A percentile compares a stretch with the other conserved stretches of the same genome.
Evolutionary conservation across 1,284 basidiomycete species (phyloP).

Genomic region (Irpex sp.): DNA sequence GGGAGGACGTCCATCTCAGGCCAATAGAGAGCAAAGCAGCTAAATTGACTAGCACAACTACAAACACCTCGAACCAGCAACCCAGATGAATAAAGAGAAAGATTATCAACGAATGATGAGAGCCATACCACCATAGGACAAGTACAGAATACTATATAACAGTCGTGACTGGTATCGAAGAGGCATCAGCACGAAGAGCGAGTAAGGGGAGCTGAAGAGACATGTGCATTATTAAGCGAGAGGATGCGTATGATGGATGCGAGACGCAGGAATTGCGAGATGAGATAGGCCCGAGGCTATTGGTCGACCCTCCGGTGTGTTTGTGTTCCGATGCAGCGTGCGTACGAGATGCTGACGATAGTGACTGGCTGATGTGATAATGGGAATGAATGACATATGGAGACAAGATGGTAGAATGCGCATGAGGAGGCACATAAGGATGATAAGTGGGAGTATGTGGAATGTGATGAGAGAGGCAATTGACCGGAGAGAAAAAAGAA

Average conservation of each 20-base stretch:
- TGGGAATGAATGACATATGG: neutral
- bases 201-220: neutral
- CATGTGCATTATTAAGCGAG: neutral
- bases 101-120: constrained; percentile 1
- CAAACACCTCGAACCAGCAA: no score
- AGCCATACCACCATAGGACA: neutral
- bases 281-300: neutral
- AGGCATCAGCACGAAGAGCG: neutral
- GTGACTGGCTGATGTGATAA: neutral
- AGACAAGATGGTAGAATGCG: no score
- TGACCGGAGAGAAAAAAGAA: neutral
- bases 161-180: no score
- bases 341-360: no score
- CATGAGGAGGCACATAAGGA: neutral
- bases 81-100: neutral
- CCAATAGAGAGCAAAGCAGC: neutral
- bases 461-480: neutral
- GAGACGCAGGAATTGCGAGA: neutral
- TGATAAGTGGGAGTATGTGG: neutral
- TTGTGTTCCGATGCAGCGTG: no score
- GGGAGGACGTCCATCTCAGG: no score
- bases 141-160: neutral
- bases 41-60: neutral
- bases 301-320: no score
- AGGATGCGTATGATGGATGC: neutral